Conservation (phyloP, 139 green algal genomes). For the Volvox reticuliferus region DNA sequence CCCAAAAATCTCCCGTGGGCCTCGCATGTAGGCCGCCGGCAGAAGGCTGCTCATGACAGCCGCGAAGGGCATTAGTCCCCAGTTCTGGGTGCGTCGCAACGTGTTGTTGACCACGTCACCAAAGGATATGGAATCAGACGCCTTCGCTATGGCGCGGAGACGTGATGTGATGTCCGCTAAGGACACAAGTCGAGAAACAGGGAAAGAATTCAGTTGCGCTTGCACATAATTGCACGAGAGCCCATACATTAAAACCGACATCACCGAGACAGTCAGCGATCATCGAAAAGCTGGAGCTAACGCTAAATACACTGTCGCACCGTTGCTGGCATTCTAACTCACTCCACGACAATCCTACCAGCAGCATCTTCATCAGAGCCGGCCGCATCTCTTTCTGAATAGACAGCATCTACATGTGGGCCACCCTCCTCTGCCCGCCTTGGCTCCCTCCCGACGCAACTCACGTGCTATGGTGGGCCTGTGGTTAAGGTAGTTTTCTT, state of each 20-base stretch:
- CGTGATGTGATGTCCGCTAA: conserved; percentile 41
- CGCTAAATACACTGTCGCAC: no score
- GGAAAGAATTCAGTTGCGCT: no score
- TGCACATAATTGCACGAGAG: no score
- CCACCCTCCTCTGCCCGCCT: no score
- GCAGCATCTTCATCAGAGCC: no score
- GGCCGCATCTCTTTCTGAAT: no score
- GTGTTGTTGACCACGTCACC: conserved; percentile 88
- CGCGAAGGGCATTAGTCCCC: conserved; percentile 73
- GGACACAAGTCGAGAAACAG: background rate
- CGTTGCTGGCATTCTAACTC: no score
- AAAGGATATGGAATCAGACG: conserved; percentile 84
- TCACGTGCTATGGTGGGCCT: conserved; percentile 64
- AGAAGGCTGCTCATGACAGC: conserved; percentile 77
- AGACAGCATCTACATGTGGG: no score
- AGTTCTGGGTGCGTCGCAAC: conserved; percentile 80
- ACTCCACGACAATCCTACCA: no score
- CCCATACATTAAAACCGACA: no score
- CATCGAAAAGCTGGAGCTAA: no score
- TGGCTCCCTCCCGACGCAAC: conserved; percentile 22
- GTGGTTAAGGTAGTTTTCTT: conserved; percentile 99
- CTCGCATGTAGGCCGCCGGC: conserved; percentile 84
- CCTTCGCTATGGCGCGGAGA: conserved; percentile 86
- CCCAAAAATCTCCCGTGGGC: conserved; percentile 75
- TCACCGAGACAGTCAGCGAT: no score